A percentile compares a stretch with the other conserved stretches of the same genome.
These are phyloP conservation scores for Penicillium crustosum DNA, from an alignment of 2,329 filamentous ascomycete genomes.

Conservation along the genomic window DNA sequence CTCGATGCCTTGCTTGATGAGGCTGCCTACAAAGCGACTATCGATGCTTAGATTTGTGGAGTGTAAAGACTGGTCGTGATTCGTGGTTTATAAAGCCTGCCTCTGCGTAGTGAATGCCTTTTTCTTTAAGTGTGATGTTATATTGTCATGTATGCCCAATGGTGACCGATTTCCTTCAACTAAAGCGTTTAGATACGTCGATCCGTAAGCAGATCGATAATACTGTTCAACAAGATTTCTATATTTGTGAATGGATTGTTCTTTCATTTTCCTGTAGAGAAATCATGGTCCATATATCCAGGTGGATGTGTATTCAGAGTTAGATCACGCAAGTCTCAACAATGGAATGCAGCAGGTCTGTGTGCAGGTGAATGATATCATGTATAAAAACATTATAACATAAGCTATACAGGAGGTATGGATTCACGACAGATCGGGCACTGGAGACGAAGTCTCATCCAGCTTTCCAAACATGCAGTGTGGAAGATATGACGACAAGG, in stretches of 20 bases:
- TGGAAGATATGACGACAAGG: constrained; percentile 97
- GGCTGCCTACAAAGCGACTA: constrained; percentile 70
- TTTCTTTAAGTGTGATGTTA: constrained; percentile 10
- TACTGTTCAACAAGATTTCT: constrained; percentile 24
- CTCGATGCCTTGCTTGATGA: constrained; percentile 74
- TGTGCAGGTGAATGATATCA: constrained; percentile 2
- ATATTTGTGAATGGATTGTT: background rate
- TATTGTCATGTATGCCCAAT: constrained; percentile 9
- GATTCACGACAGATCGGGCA: constrained; percentile 94
- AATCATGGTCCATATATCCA: background rate
- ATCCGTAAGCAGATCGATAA: constrained; percentile 18
- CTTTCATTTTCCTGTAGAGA: background rate
- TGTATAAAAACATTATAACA: background rate
- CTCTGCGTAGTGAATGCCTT: background rate
- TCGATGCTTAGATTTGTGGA: constrained; percentile 55
- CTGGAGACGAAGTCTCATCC: constrained; percentile 90
- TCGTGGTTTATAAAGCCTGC: constrained; percentile 10
- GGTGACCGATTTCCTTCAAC: constrained; percentile 26
- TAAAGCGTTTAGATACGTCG: constrained; percentile 22
- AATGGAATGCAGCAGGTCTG: background rate
- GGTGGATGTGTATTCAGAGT: background rate
- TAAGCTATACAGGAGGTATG: constrained; percentile 70
- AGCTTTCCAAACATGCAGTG: constrained; percentile 84
- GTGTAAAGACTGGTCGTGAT: constrained; percentile 22
- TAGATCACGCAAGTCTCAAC: background rate